Percentiles rank a stretch among this genome's conserved stretches.
phyloP scores from a whole-genome alignment of 306 rosid genomes.

The Cicer cuneatum region DNA sequence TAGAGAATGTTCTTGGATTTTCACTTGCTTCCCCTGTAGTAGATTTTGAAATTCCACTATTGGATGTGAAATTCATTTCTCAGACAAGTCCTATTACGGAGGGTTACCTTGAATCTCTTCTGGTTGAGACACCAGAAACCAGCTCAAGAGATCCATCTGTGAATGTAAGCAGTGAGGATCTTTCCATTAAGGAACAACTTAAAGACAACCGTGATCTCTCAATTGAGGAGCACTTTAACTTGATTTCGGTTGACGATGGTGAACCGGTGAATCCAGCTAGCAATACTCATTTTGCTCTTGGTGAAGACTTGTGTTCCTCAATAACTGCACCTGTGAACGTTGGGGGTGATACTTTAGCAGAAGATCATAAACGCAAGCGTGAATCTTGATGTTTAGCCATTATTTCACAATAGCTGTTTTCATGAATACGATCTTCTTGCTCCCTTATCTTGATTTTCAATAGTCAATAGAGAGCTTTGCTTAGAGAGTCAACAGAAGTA shows the following conservation, averaged over 20 bases:
- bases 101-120: constrained; percentile 62
- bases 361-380: constrained; percentile 47
- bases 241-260: constrained; percentile 60
- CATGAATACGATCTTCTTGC: constrained; percentile 2
- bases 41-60: constrained; percentile 67
- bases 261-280: constrained; percentile 42
- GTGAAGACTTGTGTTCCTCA: constrained; percentile 50
- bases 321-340: constrained; percentile 46
- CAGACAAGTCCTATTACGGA: constrained; percentile 36
- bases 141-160: constrained; percentile 40
- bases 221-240: constrained; percentile 47
- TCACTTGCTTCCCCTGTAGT: constrained; percentile 56
- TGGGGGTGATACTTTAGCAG: constrained; percentile 47
- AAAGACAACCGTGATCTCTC: constrained; percentile 45
- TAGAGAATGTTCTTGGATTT: constrained; percentile 69
- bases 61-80: constrained; percentile 77
- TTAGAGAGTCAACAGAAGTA: constrained; percentile 13
- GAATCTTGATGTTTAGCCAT: constrained; percentile 38
- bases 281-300: constrained; percentile 46
- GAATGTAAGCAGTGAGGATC: constrained; percentile 45
- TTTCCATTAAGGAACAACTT: constrained; percentile 39
- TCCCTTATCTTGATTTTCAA: constrained; percentile 34
- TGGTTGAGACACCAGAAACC: constrained; percentile 48
- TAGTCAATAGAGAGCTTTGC: not conserved
- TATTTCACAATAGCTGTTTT: constrained; percentile 22